Evolutionary conservation across 345 rosid species (phyloP).

Genomic region (Heritiera fomes): DNA sequence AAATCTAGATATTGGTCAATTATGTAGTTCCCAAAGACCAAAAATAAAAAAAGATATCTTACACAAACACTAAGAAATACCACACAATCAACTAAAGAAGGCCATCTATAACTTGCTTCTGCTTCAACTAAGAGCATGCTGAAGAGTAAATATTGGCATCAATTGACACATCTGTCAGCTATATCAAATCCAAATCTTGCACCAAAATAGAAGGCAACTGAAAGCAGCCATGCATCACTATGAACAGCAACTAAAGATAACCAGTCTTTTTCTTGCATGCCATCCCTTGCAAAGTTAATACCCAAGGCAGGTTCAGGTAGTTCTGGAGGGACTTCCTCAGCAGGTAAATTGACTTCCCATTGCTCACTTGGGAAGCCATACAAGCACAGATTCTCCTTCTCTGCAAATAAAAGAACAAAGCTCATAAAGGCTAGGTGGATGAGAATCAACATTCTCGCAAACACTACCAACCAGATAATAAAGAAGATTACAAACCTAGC

Average conservation of each 20-base stretch:
- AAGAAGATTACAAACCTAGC: neutral
- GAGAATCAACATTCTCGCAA: neutral
- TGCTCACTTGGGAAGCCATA: constrained; percentile 80
- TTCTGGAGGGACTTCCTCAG: constrained; percentile 95
- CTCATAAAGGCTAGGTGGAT: constrained; percentile 1
- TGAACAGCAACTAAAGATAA: constrained; percentile 80
- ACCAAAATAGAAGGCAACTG: constrained; percentile 91
- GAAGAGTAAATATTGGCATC: neutral
- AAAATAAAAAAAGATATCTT: neutral
- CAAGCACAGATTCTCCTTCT: constrained; percentile 84
- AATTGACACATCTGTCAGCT: constrained; percentile 68
- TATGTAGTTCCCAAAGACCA: neutral
- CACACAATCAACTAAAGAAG: neutral
- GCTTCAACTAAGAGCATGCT: neutral
- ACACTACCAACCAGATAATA: neutral
- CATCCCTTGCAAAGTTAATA: constrained; percentile 94
- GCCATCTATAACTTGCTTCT: neutral
- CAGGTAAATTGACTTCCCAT: constrained; percentile 94
- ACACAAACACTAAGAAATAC: neutral
- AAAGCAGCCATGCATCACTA: constrained; percentile 86
- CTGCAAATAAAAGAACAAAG: constrained; percentile 39
- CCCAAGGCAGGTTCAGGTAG: constrained; percentile 96
- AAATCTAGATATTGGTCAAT: neutral
- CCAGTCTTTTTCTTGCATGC: constrained; percentile 93
- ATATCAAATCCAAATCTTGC: constrained; percentile 88